Percentiles rank a stretch among this genome's conserved stretches.
Conservation (phyloP, 352 stramenopile genomes). For the Globisporangium cederbergense region DNA sequence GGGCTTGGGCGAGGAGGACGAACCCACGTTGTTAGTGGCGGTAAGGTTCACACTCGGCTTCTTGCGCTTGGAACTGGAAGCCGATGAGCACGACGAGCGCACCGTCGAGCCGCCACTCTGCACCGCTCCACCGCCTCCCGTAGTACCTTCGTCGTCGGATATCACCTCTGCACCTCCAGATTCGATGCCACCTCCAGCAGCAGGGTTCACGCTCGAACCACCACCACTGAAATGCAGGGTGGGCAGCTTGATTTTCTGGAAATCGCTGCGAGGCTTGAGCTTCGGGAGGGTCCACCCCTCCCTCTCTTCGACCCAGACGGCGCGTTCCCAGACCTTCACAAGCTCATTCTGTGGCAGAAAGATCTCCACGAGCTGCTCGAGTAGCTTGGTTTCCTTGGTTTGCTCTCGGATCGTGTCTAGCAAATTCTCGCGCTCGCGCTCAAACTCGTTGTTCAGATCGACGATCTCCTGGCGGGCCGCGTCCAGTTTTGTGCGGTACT, state of each 20-base stretch:
- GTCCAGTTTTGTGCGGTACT: conserved; percentile 69
- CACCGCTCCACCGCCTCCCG: not conserved
- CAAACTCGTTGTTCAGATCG: conserved; percentile 82
- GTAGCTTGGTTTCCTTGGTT: conserved; percentile 83
- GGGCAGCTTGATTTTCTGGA: conserved; percentile 76
- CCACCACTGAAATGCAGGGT: conserved; percentile 29
- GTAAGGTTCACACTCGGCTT: conserved; percentile 17
- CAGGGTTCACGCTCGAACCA: not conserved
- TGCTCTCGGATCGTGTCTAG: conserved; percentile 88
- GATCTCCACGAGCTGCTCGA: conserved; percentile 85
- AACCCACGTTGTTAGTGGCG: not conserved
- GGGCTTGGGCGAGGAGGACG: conserved; percentile 11
- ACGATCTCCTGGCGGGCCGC: conserved; percentile 79
- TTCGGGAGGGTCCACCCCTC: conserved; percentile 75
- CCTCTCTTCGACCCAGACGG: conserved; percentile 79
- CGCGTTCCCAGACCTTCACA: conserved; percentile 86
- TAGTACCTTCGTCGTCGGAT: conserved; percentile 40
- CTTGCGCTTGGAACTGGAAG: conserved; percentile 26
- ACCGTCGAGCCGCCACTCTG: conserved; percentile 22
- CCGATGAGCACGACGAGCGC: conserved; percentile 30
- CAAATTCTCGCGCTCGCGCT: conserved; percentile 80
- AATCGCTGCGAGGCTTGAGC: conserved; percentile 75
- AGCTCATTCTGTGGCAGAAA: conserved; percentile 84
- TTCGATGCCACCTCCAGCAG: conserved; percentile 20
- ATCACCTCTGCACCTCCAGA: conserved; percentile 59